Evolutionary conservation across 2,329 filamentous ascomycete genomes (phyloP), one percentile per base, ranked within the genome.

Genomic region (Colletotrichum musae): DNA sequence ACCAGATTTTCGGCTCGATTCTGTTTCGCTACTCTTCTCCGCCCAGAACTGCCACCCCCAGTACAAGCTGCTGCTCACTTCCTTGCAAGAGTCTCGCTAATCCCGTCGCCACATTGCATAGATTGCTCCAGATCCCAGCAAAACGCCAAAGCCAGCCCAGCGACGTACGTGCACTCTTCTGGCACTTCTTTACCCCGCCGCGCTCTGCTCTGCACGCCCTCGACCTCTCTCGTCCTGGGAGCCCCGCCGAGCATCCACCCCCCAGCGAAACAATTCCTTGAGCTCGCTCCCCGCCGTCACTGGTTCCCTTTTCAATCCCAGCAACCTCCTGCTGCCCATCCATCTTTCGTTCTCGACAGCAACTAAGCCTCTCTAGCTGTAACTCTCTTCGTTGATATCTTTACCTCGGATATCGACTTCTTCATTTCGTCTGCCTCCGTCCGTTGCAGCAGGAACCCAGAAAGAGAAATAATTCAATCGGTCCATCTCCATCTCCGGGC

Each of bases 201-300:
- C 56, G 13, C 57, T 24, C 59, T 66, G 28, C 54, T 52, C 16
- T 50, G 47, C 50, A 53, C 59, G 60, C 48, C 32, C 39, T 41
- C 60, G 47, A 52, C 61, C 39, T 51, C 45, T 41, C 36, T 52
- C 48, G 54, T 41, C 54, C 61, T 54, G 63, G 57, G 32, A 47
- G 66, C 66, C 66, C 66, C 66, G 66, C 66, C 66, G 43, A 56
- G 56, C 62, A 66, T 50, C 36, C 56, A 24, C 63, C 62, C 66
- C 62, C 56, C 36, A 57, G 57, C 67, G 56, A 66, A 70, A 66
- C 67, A 70, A 67, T 67, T 70, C 67, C 67, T 70, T 66, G 66
- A 64, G 60, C 60, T 57, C 41, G 60, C 58, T 53, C 66, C 61
- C 67, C 67, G 57, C 57, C 57, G 56, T 56, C 50, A 58, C 62